Base-by-base conservation (phyloP, 2,329 filamentous ascomycete genomes). In the Davidsoniella australis region DNA sequence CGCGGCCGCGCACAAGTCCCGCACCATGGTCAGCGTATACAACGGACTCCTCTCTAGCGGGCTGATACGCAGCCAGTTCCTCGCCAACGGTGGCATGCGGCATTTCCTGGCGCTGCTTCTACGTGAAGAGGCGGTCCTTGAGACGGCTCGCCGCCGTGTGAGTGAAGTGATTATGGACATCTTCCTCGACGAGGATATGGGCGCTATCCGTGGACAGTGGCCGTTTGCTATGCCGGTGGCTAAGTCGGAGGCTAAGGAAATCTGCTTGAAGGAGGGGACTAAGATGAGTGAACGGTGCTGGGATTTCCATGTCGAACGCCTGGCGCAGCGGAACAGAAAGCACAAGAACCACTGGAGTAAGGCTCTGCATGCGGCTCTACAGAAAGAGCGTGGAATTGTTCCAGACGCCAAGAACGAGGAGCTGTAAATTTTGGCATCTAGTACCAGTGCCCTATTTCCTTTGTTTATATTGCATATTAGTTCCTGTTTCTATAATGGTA, bases 151-250 rank as follows among this genome's bases (percentile, higher is more conserved):
- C 58, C 68, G 67, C 51, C 75, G 72, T 57, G 70, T 73, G 20
- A 75, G 71, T 1, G 67, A 76, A 53, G 66, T 82, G 50, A 68
- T 80, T 24, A 66, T 73, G 33, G 79, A 83, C 57, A 78, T 70
- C 53, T 83, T 82, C 58, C 63, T 83, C n/a, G 78, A 83, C 57
- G 69, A 72, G 54, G 68, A 73, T 50, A 77, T 80, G 68, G 76
- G 77, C 39, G 77, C 77, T 2, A 64, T 65, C 20, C 54, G 70
- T 16, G 73, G 75, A 0, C 62, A 74, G 54, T 81, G 75, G 75
- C 76, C 76, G 0, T 64, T 55, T 18, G 56, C 55, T 17, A 54
- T 57, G 4, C 62, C 62, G 45, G 56, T 59, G 38, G 59, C 59
- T 20, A 64, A 66, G 17, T 56, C 56, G 49, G 55, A 52, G 43